phyloP scores from a whole-genome alignment of 805 yeast genomes.

The Kodamaea restingae region DNA sequence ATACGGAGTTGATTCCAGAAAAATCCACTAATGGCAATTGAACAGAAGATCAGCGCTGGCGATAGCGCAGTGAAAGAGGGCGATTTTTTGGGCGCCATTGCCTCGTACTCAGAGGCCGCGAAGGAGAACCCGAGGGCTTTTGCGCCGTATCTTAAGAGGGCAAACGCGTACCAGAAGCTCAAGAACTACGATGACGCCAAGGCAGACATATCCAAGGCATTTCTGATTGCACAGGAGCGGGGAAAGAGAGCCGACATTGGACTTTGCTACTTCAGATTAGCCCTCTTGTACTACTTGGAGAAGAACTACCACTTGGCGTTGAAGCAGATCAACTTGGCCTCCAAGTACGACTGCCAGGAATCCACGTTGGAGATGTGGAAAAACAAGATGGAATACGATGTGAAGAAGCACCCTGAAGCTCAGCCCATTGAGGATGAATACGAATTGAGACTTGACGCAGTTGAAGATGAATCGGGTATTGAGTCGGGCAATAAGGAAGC shows the following conservation, averaged over 20 bases:
- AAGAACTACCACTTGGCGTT: conserved; percentile 42
- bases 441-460: conserved; percentile 3
- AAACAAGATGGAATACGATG: conserved; percentile 32
- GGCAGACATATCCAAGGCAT: conserved; percentile 43
- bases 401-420: conserved; percentile 21
- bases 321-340: conserved; percentile 40
- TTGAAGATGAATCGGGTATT: too few species aligned
- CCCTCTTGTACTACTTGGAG: conserved; percentile 41
- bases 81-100: conserved; percentile 44
- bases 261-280: conserved; percentile 45
- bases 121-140: conserved; percentile 43
- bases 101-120: conserved; percentile 36
- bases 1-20: background rate
- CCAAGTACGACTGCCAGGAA: conserved; percentile 41
- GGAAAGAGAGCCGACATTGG: conserved; percentile 48
- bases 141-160: conserved; percentile 44
- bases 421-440: conserved; percentile 8
- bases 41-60: conserved; percentile 31
- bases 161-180: conserved; percentile 47
- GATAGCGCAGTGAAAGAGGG: conserved; percentile 26
- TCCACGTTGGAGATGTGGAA: conserved; percentile 48
- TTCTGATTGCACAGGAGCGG: conserved; percentile 40
- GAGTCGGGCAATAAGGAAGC: conserved; percentile 3
- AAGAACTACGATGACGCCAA: conserved; percentile 47
- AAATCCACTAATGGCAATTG: conserved; percentile 32